Evolutionary conservation across 2,329 filamentous ascomycete species (phyloP).

Genomic region (Ophiosphaerella narmari): DNA sequence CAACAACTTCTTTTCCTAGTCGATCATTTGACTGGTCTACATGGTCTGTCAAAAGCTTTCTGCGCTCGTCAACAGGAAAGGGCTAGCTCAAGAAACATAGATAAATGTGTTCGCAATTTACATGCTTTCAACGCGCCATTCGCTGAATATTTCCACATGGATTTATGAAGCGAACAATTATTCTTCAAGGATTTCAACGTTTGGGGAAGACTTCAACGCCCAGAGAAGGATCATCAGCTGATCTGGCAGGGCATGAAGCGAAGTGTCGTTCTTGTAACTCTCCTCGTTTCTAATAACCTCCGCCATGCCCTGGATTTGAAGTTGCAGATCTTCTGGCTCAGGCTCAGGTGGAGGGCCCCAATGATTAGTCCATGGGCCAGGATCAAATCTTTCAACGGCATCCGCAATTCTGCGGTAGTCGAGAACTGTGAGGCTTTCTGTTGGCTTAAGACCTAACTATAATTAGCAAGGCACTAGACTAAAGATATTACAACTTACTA

Average conservation of each 20-base stretch:
- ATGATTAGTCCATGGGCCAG: slow-evolving; percentile 31
- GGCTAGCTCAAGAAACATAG: too few relatives aligned
- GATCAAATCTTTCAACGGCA: slow-evolving; percentile 23
- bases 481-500: slow-evolving; percentile 17
- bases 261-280: slow-evolving; percentile 15
- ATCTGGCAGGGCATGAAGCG: slow-evolving; percentile 21
- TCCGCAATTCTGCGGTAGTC: slow-evolving; percentile 19
- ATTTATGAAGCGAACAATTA: not conserved
- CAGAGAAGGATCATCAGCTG: slow-evolving; percentile 19
- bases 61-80: too few relatives aligned
- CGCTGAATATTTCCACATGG: not conserved
- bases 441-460: slow-evolving; percentile 8
- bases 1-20: too few relatives aligned
- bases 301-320: slow-evolving; percentile 15
- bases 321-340: slow-evolving; percentile 7
- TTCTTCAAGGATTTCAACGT: slow-evolving; percentile 5
- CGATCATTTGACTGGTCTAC: too few relatives aligned
- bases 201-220: slow-evolving; percentile 19
- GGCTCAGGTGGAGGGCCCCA: slow-evolving; percentile 6
- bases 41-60: too few relatives aligned
- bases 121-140: too few relatives aligned
- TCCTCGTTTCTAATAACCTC: slow-evolving; percentile 24
- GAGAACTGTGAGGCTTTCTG: slow-evolving; percentile 12
- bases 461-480: not conserved
- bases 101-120: too few relatives aligned